Percentiles rank a stretch among this genome's conserved stretches.
Evolutionary conservation across 352 stramenopile genomes (phyloP).

Genomic region (Globisporangium spinosum): DNA sequence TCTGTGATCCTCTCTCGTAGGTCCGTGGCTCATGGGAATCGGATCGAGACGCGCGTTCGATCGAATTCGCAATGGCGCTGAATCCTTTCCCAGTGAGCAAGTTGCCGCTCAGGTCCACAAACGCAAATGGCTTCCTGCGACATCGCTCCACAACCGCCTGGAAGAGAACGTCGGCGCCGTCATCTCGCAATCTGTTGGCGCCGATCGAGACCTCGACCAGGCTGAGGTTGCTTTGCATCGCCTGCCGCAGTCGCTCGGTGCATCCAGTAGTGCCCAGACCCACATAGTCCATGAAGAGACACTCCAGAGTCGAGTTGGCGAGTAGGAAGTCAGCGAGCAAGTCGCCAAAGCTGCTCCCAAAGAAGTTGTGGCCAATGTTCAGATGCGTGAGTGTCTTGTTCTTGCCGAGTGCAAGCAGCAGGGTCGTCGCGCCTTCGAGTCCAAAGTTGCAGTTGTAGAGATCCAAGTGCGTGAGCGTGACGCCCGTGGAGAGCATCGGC

Average conservation of each 20-base stretch:
- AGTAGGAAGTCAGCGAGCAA: conserved; percentile 61
- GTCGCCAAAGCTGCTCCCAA: conserved; percentile 59
- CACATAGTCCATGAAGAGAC: conserved; percentile 60
- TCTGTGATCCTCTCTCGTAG: neutral
- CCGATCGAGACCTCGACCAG: conserved; percentile 55
- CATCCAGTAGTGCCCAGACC: conserved; percentile 51
- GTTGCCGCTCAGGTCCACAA: conserved; percentile 73
- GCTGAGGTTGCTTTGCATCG: conserved; percentile 45
- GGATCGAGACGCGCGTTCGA: conserved; percentile 17
- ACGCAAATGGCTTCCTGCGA: conserved; percentile 32
- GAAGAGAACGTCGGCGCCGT: conserved; percentile 44
- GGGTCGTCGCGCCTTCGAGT: conserved; percentile 51
- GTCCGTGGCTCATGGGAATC: no score
- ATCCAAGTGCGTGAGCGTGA: conserved; percentile 54
- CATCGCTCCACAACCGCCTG: conserved; percentile 45
- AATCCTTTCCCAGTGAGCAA: conserved; percentile 57
- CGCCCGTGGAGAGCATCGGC: conserved; percentile 48
- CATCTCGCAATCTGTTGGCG: conserved; percentile 66
- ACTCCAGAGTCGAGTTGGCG: conserved; percentile 45
- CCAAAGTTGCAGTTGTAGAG: conserved; percentile 65
- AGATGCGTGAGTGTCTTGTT: conserved; percentile 56
- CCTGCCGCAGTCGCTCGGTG: conserved; percentile 38
- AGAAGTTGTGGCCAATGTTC: conserved; percentile 75
- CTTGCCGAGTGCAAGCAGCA: conserved; percentile 49
- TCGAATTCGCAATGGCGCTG: conserved; percentile 31